Percentiles rank a stretch among this genome's conserved stretches.
Conservation (phyloP, 2,329 filamentous ascomycete genomes). For the Madurella fahalii region DNA sequence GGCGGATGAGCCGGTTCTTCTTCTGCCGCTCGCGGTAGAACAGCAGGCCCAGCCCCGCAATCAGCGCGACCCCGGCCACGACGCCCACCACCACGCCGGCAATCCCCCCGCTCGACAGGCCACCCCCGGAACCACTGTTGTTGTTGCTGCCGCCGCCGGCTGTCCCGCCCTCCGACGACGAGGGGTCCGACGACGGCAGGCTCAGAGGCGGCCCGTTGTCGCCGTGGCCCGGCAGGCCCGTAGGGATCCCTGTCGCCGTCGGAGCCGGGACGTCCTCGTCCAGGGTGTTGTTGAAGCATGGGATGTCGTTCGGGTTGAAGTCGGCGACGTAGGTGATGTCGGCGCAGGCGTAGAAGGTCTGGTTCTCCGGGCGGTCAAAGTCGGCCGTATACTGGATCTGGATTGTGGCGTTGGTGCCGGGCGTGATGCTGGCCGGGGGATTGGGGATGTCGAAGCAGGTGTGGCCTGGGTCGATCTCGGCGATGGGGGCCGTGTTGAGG, state of each 20-base stretch:
- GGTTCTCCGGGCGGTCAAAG: slow-evolving; percentile 39
- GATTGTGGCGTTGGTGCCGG: slow-evolving; percentile 45
- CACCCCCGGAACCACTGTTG: not conserved
- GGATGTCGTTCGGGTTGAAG: slow-evolving; percentile 32
- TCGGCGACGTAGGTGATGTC: slow-evolving; percentile 43
- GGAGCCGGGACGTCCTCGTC: slow-evolving; percentile 24
- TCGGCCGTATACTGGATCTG: slow-evolving; percentile 46
- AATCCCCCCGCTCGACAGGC: slow-evolving; percentile 20
- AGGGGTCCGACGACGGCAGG: not conserved
- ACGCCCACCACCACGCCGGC: slow-evolving; percentile 22
- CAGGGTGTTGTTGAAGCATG: slow-evolving; percentile 44
- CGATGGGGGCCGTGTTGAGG: slow-evolving; percentile 32
- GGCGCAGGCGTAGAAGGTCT: slow-evolving; percentile 48
- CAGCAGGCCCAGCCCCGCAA: slow-evolving; percentile 14
- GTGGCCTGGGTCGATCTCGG: slow-evolving; percentile 42
- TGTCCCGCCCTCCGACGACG: not conserved
- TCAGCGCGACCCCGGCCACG: slow-evolving; percentile 10
- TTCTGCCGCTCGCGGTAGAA: slow-evolving; percentile 20
- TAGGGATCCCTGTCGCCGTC: slow-evolving; percentile 17
- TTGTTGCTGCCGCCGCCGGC: not conserved
- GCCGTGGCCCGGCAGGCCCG: slow-evolving; percentile 18
- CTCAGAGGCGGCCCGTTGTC: slow-evolving; percentile 14
- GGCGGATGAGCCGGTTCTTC: slow-evolving; percentile 14
- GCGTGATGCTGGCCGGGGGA: slow-evolving; percentile 32
- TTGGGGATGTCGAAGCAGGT: slow-evolving; percentile 41